A percentile compares a stretch with the other conserved stretches of the same genome.
phyloP scores from a whole-genome alignment of 768 basidiomycete species.

The Rhodotorula graminis region DNA sequence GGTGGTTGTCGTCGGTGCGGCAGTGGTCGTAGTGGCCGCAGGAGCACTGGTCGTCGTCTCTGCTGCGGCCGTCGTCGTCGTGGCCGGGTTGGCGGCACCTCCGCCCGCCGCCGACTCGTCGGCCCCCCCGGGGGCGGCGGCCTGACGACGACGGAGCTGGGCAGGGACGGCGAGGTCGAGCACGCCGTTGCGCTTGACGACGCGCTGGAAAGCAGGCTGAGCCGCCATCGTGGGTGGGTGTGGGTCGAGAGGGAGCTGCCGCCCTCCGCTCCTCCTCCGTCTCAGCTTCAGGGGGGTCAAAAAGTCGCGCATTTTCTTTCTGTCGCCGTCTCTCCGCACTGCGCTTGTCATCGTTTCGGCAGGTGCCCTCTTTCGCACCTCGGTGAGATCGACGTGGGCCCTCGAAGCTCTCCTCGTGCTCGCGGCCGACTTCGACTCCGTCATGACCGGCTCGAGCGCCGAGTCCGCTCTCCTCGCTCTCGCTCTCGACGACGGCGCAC shows the following conservation, averaged over 20 bases:
- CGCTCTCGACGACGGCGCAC: too few species aligned
- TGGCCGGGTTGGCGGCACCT: not conserved
- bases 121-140: not conserved
- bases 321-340: too few species aligned
- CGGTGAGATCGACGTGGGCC: not conserved
- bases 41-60: not conserved
- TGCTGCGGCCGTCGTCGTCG: not conserved
- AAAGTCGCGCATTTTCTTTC: too few species aligned
- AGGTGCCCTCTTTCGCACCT: too few species aligned
- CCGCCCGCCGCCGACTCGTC: not conserved
- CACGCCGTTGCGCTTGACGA: not conserved
- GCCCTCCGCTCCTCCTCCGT: too few species aligned
- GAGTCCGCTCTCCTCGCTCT: not conserved
- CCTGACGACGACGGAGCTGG: not conserved
- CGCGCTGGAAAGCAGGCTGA: not conserved
- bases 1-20: not conserved
- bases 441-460: too few species aligned
- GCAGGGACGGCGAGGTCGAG: slow-evolving; percentile 4
- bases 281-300: too few species aligned
- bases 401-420: too few species aligned
- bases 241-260: too few species aligned
- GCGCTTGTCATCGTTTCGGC: too few species aligned
- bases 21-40: not conserved
- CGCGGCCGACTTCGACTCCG: too few species aligned
- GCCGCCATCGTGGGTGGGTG: not conserved